phyloP scores from a whole-genome alignment of 257 asterid genomes.

The Capsicum chinense region DNA sequence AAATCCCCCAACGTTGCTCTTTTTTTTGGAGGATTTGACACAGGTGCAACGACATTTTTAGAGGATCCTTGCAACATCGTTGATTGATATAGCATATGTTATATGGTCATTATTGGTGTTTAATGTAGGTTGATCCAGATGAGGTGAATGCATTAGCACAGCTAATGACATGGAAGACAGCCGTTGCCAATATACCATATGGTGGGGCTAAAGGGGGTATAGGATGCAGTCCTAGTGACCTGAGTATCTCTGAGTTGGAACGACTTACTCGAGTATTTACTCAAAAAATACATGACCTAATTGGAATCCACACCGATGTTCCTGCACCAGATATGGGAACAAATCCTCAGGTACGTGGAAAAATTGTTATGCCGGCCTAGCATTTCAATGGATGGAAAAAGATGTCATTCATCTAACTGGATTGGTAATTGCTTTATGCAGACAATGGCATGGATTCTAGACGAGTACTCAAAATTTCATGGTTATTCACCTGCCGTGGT shows the following conservation, averaged over 20 bases:
- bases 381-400: neutral
- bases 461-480: conserved; percentile 71
- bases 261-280: conserved; percentile 65
- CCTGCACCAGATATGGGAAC: conserved; percentile 87
- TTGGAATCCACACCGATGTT: conserved; percentile 66
- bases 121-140: conserved; percentile 80
- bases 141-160: conserved; percentile 97
- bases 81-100: neutral
- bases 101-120: neutral
- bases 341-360: conserved; percentile 38
- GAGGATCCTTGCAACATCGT: neutral
- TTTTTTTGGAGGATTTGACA: neutral
- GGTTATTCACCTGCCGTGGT: conserved; percentile 75
- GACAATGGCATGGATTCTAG: conserved; percentile 84
- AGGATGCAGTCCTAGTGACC: conserved; percentile 77
- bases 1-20: neutral
- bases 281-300: conserved; percentile 64
- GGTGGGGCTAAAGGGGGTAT: conserved; percentile 99
- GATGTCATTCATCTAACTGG: neutral
- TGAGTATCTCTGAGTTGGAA: conserved; percentile 78
- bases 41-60: neutral
- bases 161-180: conserved; percentile 98
- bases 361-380: neutral
- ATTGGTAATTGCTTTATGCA: conserved; percentile 27
- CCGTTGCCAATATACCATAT: conserved; percentile 90